phyloP scores from a whole-genome alignment of 176 grass and related monocot species.

The maize (Zea mays) region DNA sequence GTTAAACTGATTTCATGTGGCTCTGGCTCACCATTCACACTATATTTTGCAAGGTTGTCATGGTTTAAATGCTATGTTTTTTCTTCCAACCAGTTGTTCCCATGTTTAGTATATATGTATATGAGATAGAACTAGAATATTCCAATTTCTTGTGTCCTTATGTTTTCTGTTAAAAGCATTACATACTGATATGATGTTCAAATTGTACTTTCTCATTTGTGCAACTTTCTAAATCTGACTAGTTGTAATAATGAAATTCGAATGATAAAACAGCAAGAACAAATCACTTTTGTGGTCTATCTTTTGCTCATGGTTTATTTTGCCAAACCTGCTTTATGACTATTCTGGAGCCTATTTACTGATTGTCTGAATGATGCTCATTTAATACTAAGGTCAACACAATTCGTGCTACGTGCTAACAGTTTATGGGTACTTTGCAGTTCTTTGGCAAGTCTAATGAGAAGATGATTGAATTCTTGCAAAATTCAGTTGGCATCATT shows the following conservation, averaged over 20 bases:
- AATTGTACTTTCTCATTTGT: background rate
- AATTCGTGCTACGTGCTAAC: background rate
- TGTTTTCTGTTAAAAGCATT: background rate
- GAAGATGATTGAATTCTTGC: constrained; percentile 93
- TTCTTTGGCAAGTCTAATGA: constrained; percentile 77
- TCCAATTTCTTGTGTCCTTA: background rate
- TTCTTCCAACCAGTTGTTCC: background rate
- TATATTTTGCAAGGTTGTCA: background rate
- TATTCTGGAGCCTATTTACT: constrained; percentile 1
- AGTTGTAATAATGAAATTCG: background rate
- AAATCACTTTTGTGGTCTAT: background rate
- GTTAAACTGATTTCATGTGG: background rate
- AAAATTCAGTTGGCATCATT: constrained; percentile 84
- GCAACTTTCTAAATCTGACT: background rate
- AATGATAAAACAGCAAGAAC: background rate
- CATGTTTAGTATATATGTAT: background rate
- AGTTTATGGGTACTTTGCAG: constrained; percentile 41
- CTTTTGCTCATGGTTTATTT: constrained; percentile 28
- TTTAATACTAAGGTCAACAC: background rate
- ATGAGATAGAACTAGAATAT: background rate
- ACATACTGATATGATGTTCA: background rate
- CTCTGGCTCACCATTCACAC: background rate
- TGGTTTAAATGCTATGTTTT: background rate
- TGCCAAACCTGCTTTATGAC: background rate
- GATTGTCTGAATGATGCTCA: background rate